A percentile compares a stretch with the other conserved stretches of the same genome.
phyloP scores from a whole-genome alignment of 2,329 filamentous ascomycete species.

The Fusarium chaquense region DNA sequence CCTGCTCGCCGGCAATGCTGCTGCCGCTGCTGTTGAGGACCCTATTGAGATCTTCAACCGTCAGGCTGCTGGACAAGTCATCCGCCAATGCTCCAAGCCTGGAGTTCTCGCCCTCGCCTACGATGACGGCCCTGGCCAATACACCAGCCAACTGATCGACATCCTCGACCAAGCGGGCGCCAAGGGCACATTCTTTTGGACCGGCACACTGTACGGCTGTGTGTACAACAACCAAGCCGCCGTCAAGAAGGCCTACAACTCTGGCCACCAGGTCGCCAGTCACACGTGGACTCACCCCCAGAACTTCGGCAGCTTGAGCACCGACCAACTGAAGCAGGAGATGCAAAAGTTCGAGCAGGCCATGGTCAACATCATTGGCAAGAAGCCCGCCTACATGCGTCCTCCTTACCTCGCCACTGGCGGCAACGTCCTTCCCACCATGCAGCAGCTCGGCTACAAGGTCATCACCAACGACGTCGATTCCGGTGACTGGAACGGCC shows the following conservation, averaged over 20 bases:
- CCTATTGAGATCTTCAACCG: constrained; percentile 57
- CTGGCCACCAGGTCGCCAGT: constrained; percentile 66
- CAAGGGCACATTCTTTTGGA: constrained; percentile 67
- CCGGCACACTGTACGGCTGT: constrained; percentile 63
- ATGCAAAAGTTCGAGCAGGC: constrained; percentile 65
- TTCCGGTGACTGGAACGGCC: constrained; percentile 70
- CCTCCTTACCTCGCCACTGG: constrained; percentile 63
- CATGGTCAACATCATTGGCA: constrained; percentile 62
- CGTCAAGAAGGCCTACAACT: constrained; percentile 65
- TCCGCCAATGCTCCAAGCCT: constrained; percentile 59
- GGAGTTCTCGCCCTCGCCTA: constrained; percentile 64
- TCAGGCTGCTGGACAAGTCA: constrained; percentile 57
- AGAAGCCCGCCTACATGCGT: constrained; percentile 63
- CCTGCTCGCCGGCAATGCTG: constrained; percentile 46
- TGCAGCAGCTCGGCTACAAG: constrained; percentile 66
- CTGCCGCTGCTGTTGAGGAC: constrained; percentile 49
- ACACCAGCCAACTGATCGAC: constrained; percentile 63
- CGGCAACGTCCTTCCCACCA: constrained; percentile 57
- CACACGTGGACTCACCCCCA: constrained; percentile 66
- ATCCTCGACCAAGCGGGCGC: constrained; percentile 61
- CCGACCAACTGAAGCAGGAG: constrained; percentile 57
- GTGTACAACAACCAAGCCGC: constrained; percentile 63
- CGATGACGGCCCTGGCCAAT: constrained; percentile 65
- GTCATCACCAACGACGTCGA: constrained; percentile 72
- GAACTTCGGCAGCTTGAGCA: constrained; percentile 55